Evolutionary conservation across 2,329 filamentous ascomycete genomes (phyloP).

Genomic region (Aurifilum marmelostoma): DNA sequence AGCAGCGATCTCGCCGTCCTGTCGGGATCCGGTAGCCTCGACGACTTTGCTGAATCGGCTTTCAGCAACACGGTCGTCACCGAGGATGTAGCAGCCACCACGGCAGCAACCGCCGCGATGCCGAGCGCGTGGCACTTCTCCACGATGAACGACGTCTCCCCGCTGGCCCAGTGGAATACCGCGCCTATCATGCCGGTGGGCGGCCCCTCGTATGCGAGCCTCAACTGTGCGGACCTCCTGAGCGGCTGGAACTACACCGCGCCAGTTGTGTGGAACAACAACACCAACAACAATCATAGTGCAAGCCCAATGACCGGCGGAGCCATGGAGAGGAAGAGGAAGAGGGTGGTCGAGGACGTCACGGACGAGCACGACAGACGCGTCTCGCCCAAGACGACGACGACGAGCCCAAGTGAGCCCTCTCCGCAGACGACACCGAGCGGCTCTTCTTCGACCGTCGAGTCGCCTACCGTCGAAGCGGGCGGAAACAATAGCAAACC

Average conservation of each 20-base stretch:
- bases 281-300: not conserved
- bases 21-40: slow-evolving; percentile 12
- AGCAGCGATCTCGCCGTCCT: slow-evolving; percentile 8
- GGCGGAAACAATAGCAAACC: not conserved
- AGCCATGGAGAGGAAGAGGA: slow-evolving; percentile 21
- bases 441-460: slow-evolving; percentile 10
- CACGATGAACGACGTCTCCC: slow-evolving; percentile 14
- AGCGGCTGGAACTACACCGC: slow-evolving; percentile 27
- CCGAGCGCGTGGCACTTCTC: slow-evolving; percentile 21
- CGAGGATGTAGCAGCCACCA: slow-evolving; percentile 14
- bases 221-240: slow-evolving; percentile 25
- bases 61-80: slow-evolving; percentile 14
- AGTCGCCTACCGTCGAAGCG: slow-evolving; percentile 21
- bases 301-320: not conserved
- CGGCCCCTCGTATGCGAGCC: slow-evolving; percentile 7
- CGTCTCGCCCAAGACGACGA: slow-evolving; percentile 26
- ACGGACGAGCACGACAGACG: slow-evolving; percentile 15
- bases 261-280: slow-evolving; percentile 22
- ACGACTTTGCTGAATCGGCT: slow-evolving; percentile 21
- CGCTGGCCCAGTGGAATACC: slow-evolving; percentile 27
- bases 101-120: not conserved
- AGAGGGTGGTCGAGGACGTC: slow-evolving; percentile 21
- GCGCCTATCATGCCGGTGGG: slow-evolving; percentile 17
- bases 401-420: slow-evolving; percentile 5
- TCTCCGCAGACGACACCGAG: slow-evolving; percentile 18